These are phyloP conservation scores for Phlyctochytrium planicorne DNA, from an alignment of 192 early-diverging fungal species.

Conservation along the genomic window DNA sequence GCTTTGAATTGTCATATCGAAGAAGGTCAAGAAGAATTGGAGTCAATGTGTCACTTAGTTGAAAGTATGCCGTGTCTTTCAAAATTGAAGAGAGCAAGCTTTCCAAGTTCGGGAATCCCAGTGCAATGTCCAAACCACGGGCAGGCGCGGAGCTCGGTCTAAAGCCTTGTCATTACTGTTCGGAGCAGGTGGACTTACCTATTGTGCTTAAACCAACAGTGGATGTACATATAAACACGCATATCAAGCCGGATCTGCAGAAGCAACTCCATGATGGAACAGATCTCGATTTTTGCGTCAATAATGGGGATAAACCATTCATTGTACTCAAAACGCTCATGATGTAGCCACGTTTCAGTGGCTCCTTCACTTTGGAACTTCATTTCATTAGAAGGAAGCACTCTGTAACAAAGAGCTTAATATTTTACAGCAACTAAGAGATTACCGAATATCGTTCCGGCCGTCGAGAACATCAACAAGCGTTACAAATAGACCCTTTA, in stretches of 20 bases:
- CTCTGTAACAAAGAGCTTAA: background rate
- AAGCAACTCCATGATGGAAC: slow-evolving; percentile 27
- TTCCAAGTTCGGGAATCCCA: slow-evolving; percentile 12
- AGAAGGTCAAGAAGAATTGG: slow-evolving; percentile 34
- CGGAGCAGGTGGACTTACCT: slow-evolving; percentile 8
- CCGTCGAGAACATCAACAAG: slow-evolving; percentile 29
- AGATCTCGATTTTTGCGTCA: slow-evolving; percentile 32
- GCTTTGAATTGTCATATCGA: slow-evolving; percentile 20
- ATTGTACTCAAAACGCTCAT: slow-evolving; percentile 24
- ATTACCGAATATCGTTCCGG: slow-evolving; percentile 16
- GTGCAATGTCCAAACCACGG: background rate
- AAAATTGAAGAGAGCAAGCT: slow-evolving; percentile 19
- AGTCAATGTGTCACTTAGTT: slow-evolving; percentile 23
- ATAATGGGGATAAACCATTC: slow-evolving; percentile 25
- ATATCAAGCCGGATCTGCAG: slow-evolving; percentile 24
- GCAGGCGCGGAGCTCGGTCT: background rate
- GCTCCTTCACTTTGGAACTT: background rate
- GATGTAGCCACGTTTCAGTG: slow-evolving; percentile 8
- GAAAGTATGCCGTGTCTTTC: slow-evolving; percentile 26
- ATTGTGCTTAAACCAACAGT: slow-evolving; percentile 22
- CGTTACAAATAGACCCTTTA: slow-evolving; percentile 15
- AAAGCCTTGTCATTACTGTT: slow-evolving; percentile 2
- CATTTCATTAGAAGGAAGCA: slow-evolving; percentile 10
- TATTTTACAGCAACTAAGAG: background rate
- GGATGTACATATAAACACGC: slow-evolving; percentile 19